Evolutionary conservation across 2,329 filamentous ascomycete genomes (phyloP), one percentile per base, ranked within the genome.

Genomic region (Coniochaeta sp.): DNA sequence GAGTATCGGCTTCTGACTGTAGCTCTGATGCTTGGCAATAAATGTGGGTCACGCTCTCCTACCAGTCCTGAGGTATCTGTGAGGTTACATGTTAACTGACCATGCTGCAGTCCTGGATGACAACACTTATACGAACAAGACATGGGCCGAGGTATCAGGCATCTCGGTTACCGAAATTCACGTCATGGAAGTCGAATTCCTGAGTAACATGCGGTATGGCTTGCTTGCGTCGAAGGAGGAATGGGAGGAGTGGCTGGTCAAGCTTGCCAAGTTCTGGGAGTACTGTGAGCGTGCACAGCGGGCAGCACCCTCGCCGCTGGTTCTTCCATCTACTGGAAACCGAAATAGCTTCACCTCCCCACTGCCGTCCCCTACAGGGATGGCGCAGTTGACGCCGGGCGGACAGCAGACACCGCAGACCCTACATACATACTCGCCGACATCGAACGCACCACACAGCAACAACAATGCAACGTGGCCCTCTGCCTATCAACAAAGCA

Each of bases 101-200:
- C 19, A 74, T 61, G 36, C 42, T 50, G 1, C 63, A 91, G 88
- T 98, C 72, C 78, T 99, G 68, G 95, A 99, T 71, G 95, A 99
- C 74, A 99, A 98, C 73, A 98, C 95, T 0, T 99, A 99, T 75
- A 98, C 95, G 40, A 99, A 99, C 79, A 97, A 98, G 79, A 99
- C 95, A 0, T 99, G 95, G 95, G 95, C 93, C 2, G 95, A 99
- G 69, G 95, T 99, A 12, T 98, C 95, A 0, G 90, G 90, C 52
- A 96, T 99, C 62, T 87, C 90, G 1, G 93, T 98, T 14, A 87
- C 89, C 62, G 95, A 99, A 74, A 96, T 99, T 58, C 95, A 99
- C 72, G 89, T 97, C 52, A 99, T 99, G 95, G 95, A 99, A 73
- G 95, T 99, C n/a, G 95, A 99, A 73, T 99, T 99, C 68, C 79